Evolutionary conservation across 352 stramenopile genomes (phyloP).

Genomic region (Phytophthora palmivora): DNA sequence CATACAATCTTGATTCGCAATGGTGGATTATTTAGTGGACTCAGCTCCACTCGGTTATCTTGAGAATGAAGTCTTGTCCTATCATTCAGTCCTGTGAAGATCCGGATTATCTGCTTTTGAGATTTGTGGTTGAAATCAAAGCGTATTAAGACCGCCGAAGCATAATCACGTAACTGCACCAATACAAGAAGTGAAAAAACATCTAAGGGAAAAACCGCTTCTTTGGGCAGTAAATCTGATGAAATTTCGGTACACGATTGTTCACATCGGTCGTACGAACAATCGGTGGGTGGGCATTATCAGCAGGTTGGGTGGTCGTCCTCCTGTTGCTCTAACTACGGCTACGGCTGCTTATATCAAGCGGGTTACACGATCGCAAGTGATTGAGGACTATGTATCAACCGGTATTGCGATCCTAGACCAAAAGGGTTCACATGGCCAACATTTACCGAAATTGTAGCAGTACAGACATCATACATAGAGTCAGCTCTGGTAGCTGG

Average conservation of each 20-base stretch:
- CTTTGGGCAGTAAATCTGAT: constrained; percentile 3
- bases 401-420: not conserved
- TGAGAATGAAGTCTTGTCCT: not conserved
- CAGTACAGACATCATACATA: not conserved
- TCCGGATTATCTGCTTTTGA: not conserved
- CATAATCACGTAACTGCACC: constrained; percentile 2
- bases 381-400: too few relatives aligned
- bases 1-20: not conserved
- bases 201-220: not conserved
- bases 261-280: not conserved
- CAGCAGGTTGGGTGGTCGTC: constrained; percentile 1
- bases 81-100: not conserved
- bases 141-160: not conserved
- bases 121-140: not conserved
- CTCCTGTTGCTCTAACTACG: not conserved
- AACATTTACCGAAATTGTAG: not conserved
- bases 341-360: not conserved
- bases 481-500: not conserved
- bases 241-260: constrained; percentile 4
- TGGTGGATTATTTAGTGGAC: not conserved
- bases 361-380: not conserved
- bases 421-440: constrained; percentile 5
- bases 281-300: constrained; percentile 24
- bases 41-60: not conserved
- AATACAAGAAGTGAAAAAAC: not conserved